These are phyloP conservation scores for Blastomyces silverae DNA, from an alignment of 2,329 filamentous ascomycete species.

Conservation along the genomic window DNA sequence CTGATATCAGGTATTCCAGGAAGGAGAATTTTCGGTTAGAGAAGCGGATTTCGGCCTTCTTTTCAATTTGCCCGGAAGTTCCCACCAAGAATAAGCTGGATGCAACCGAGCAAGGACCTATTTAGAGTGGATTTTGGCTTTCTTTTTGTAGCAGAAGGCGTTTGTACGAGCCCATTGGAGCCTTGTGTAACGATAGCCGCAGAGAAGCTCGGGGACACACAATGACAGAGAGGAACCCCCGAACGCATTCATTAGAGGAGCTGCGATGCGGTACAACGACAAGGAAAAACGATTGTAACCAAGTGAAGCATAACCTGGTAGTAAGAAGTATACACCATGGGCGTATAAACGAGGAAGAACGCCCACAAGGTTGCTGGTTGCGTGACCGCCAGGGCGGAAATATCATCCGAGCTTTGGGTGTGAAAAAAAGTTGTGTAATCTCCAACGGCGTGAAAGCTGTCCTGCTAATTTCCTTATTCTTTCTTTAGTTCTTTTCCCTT, in stretches of 20 bases:
- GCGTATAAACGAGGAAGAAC: neutral
- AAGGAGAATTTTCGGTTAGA: neutral
- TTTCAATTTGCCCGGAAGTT: neutral
- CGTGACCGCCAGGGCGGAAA: neutral
- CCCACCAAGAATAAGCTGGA: neutral
- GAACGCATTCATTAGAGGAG: neutral
- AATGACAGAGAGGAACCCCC: neutral
- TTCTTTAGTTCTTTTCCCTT: neutral
- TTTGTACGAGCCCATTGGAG: neutral
- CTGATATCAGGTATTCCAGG: neutral
- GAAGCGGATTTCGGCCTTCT: neutral
- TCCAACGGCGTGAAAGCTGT: neutral
- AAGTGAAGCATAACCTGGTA: neutral
- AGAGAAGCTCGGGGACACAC: constrained; percentile 8
- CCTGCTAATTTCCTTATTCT: neutral
- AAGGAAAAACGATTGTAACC: constrained; percentile 5
- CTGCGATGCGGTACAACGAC: constrained; percentile 8
- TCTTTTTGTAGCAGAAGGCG: neutral
- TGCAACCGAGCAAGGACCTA: neutral
- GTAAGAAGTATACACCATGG: neutral
- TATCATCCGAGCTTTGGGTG: constrained; percentile 1
- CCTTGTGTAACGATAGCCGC: neutral
- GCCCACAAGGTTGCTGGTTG: neutral
- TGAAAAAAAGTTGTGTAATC: constrained; percentile 3
- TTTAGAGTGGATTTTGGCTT: neutral